Evolutionary conservation across 768 basidiomycete species (phyloP).

Genomic region (Trametes elegans): DNA sequence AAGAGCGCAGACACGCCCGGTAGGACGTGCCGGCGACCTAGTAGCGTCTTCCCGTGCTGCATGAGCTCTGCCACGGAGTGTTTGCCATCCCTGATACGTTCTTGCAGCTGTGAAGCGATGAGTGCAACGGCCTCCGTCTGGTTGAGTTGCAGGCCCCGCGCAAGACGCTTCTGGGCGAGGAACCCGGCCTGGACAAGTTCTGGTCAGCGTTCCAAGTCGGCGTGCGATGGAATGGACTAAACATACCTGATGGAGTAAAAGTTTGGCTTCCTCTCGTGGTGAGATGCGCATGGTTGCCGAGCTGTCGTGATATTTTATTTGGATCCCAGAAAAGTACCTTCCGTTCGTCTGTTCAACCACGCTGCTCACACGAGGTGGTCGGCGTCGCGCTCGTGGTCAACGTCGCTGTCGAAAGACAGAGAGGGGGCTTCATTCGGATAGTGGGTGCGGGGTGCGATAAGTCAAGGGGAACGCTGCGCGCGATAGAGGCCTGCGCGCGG

Average conservation of each 20-base stretch:
- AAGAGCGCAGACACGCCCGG: conserved; percentile 72
- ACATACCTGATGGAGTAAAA: conserved; percentile 68
- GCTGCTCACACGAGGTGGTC: conserved; percentile 2
- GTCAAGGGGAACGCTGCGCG: no score
- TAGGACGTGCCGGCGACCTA: conserved; percentile 88
- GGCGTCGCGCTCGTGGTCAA: not conserved
- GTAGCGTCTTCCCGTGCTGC: conserved; percentile 85
- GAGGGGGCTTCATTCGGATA: not conserved
- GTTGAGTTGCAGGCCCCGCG: conserved; percentile 88
- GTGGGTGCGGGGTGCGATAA: not conserved
- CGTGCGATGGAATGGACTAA: not conserved
- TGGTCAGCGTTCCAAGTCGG: not conserved
- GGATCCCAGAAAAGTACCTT: not conserved
- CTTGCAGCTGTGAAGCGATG: conserved; percentile 90
- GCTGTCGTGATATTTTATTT: not conserved
- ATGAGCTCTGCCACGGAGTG: conserved; percentile 89
- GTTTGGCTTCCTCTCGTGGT: conserved; percentile 73
- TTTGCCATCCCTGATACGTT: conserved; percentile 88
- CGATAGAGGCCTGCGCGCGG: not conserved
- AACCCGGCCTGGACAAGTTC: conserved; percentile 60
- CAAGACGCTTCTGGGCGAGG: conserved; percentile 92
- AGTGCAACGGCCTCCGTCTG: conserved; percentile 85
- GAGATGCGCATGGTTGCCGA: conserved; percentile 56
- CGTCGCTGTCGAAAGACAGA: not conserved
- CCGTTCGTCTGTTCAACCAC: not conserved